Base-by-base conservation (phyloP, 1,284 basidiomycete species). In the Ceratobasidium sp. region DNA sequence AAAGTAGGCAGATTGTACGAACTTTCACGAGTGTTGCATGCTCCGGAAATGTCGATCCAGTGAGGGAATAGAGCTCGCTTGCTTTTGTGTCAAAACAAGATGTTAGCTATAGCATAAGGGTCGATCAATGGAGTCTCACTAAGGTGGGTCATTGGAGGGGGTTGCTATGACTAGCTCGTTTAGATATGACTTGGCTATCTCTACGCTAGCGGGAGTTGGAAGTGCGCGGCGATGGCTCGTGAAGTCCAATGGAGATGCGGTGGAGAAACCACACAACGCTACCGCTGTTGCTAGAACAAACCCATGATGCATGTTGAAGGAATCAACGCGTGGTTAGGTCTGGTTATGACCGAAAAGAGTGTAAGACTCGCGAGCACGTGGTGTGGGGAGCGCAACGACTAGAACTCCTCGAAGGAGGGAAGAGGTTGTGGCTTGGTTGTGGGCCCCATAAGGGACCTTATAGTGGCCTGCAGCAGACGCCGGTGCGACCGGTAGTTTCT, bases 11-110 rank as follows among this genome's bases (percentile, higher is more conserved):
- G 49, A 2, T 40, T 40, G 38, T 10, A 40, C 5, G 22, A 32
- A 83, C 82, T 84, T 75, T 86, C 83, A 45, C 84, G 78, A 3
- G 85, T 85, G 72, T 86, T 78, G 74, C 85, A 86, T 1, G 74
- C 78, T 27, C 85, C 85, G 2, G 81, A 82, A 70, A 86, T 64
- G 45, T 31, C 35, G 32, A 50, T 64, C 60, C 60, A 64, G 13
- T 27, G 32, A 3, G 47, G 47, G 34, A 64, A 64, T 47, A 43
- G 34, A 27, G 34, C 49, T 8, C 60, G 60, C n/a, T 45, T 35
- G 49, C 60, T 64, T 27, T 17, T 35, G 0, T 29, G 34, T 56
- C 27, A 27, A 42, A 45, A 17, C 0, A 13, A n/a, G 38, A 29
- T 13, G 22, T 54, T 32, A 54, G 15, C 7, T 17, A 15, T 7